These are phyloP conservation scores for Pogostemon cablin DNA, from an alignment of 257 asterid species.

Conservation along the genomic window DNA sequence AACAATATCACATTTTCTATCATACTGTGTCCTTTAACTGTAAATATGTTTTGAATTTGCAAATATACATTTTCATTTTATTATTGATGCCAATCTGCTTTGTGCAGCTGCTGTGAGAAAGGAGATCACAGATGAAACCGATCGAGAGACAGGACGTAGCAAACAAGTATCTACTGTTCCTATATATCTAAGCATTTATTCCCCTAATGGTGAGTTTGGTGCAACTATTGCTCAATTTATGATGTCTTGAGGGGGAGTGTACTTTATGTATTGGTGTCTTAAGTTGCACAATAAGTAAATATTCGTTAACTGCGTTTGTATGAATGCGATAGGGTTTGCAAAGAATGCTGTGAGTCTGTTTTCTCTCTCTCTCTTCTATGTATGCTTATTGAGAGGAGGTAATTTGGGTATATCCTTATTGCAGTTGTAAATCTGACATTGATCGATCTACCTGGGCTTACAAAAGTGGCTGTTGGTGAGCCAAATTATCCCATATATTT, in stretches of 20 bases:
- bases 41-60: slow-evolving; percentile 6
- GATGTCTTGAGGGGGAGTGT: slow-evolving; percentile 18
- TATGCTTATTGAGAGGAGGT: slow-evolving; percentile 28
- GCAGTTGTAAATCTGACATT: slow-evolving; percentile 72
- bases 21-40: slow-evolving; percentile 1
- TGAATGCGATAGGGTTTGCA: slow-evolving; percentile 14
- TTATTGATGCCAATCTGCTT: slow-evolving; percentile 17
- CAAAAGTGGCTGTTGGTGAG: slow-evolving; percentile 74
- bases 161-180: slow-evolving; percentile 71
- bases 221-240: slow-evolving; percentile 8
- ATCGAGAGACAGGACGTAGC: slow-evolving; percentile 72
- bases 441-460: slow-evolving; percentile 76
- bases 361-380: slow-evolving; percentile 7
- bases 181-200: slow-evolving; percentile 70
- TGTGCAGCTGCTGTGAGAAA: slow-evolving; percentile 65
- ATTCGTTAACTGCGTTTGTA: slow-evolving; percentile 13
- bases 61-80: background rate
- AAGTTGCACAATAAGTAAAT: slow-evolving; percentile 1
- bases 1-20: background rate
- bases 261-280: slow-evolving; percentile 1
- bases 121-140: slow-evolving; percentile 81
- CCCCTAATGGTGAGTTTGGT: slow-evolving; percentile 61
- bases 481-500: background rate
- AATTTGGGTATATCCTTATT: slow-evolving; percentile 29
- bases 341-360: slow-evolving; percentile 1